Conservation (phyloP, 2,329 filamentous ascomycete genomes). For the Fusarium longipes region DNA sequence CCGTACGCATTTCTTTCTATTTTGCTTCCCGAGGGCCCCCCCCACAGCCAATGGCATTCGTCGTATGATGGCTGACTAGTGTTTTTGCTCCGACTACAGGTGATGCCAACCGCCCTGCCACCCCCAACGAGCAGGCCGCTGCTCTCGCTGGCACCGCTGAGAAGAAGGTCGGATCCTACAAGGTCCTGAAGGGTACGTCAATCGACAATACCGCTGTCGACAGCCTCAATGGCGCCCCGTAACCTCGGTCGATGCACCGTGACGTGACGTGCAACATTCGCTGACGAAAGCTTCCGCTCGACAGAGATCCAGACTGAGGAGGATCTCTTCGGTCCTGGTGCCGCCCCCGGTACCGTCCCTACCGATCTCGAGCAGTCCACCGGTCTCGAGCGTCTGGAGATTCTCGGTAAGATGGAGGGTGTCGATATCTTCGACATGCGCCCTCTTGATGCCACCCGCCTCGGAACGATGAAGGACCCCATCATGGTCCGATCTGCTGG, state of each 20-base stretch:
- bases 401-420: conserved; percentile 99
- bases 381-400: conserved; percentile 97
- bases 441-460: conserved; percentile 89
- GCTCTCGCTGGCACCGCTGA: conserved; percentile 53
- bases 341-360: conserved; percentile 82
- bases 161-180: conserved; percentile 60
- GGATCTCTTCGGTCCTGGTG: conserved; percentile 90
- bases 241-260: conserved; percentile 43
- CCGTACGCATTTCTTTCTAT: conserved; percentile 59
- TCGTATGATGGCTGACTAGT: conserved; percentile 50
- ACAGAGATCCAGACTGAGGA: conserved; percentile 83
- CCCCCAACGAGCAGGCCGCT: conserved; percentile 54
- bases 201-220: conserved; percentile 32
- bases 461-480: conserved; percentile 91
- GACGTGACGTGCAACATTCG: conserved; percentile 26
- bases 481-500: conserved; percentile 91
- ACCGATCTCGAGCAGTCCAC: conserved; percentile 96
- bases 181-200: conserved; percentile 61
- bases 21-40: conserved; percentile 35
- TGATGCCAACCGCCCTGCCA: conserved; percentile 52
- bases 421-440: conserved; percentile 98
- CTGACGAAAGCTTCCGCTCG: conserved; percentile 37
- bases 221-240: conserved; percentile 23
- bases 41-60: conserved; percentile 41
- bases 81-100: conserved; percentile 46